Percentiles rank a stretch among this genome's conserved stretches.
Conservation (phyloP, 371 early-diverging fungal species). For the Umbelopsis sp. region DNA sequence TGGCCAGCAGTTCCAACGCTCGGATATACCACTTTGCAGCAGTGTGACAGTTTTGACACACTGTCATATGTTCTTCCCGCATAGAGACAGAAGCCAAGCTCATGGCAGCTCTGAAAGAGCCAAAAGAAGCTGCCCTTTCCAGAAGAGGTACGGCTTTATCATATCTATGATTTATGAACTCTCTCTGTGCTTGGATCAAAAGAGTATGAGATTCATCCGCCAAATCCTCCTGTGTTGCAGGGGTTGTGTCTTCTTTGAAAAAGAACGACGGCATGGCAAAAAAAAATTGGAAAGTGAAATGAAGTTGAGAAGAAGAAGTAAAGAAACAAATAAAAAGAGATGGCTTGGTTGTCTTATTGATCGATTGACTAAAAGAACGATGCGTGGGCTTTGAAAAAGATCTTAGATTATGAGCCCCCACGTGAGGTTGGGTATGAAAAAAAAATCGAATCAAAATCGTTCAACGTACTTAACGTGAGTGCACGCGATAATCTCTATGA, state of each 20-base stretch:
- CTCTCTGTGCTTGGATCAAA: background rate
- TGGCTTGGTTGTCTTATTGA: no score
- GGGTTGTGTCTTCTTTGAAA: background rate
- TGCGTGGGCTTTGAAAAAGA: no score
- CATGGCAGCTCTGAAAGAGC: constrained; percentile 3
- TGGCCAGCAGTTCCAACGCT: background rate
- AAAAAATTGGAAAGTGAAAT: background rate
- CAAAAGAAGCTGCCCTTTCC: background rate
- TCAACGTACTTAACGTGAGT: background rate
- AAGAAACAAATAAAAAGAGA: no score
- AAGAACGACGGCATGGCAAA: background rate
- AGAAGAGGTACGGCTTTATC: constrained; percentile 7
- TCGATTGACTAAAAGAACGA: no score
- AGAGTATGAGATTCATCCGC: background rate
- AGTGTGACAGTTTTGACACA: background rate
- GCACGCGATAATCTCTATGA: background rate
- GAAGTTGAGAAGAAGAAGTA: background rate
- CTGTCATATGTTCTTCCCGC: background rate
- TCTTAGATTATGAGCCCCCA: background rate
- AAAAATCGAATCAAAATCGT: background rate
- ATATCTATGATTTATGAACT: constrained; percentile 4
- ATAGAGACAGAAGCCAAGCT: background rate
- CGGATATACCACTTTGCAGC: constrained; percentile 5
- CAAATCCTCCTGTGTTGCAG: background rate
- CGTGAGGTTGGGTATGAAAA: constrained; percentile 1